Evolutionary conservation across 768 basidiomycete genomes (phyloP).

Genomic region (Boletellus ananas): DNA sequence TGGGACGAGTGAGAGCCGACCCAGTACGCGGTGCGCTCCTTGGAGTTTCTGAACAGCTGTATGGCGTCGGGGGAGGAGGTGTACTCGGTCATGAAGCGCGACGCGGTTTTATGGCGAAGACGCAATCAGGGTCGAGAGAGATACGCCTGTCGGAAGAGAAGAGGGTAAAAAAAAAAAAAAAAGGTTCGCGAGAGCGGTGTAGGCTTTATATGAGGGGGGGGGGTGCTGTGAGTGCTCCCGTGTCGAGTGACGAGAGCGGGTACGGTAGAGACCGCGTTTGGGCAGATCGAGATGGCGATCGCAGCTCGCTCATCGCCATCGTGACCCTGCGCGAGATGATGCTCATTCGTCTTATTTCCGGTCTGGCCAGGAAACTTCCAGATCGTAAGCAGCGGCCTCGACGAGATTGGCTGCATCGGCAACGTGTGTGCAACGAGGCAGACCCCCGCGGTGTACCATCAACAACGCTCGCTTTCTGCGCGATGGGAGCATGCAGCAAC

Average conservation of each 20-base stretch:
- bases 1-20: constrained; percentile 43
- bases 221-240: constrained; percentile 20
- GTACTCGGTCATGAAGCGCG: constrained; percentile 58
- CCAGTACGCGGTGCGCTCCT: constrained; percentile 65
- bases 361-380: constrained; percentile 11
- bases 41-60: constrained; percentile 54
- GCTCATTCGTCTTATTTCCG: constrained; percentile 34
- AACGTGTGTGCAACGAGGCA: constrained; percentile 32
- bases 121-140: no score
- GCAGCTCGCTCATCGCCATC: neutral
- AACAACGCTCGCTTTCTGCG: no score
- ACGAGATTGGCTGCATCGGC: constrained; percentile 26
- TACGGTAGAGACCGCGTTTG: neutral
- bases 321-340: no score
- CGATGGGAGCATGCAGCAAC: no score
- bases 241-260: constrained; percentile 26
- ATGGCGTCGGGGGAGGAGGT: constrained; percentile 55
- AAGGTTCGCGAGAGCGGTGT: neutral
- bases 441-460: no score
- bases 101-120: neutral
- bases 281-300: constrained; percentile 23
- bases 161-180: constrained; percentile 7
- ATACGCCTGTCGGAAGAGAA: no score
- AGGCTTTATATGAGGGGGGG: constrained; percentile 21
- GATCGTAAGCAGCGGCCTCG: constrained; percentile 15